Base-by-base conservation (phyloP, 148 eudicot genomes). In the Cornus kousa region DNA sequence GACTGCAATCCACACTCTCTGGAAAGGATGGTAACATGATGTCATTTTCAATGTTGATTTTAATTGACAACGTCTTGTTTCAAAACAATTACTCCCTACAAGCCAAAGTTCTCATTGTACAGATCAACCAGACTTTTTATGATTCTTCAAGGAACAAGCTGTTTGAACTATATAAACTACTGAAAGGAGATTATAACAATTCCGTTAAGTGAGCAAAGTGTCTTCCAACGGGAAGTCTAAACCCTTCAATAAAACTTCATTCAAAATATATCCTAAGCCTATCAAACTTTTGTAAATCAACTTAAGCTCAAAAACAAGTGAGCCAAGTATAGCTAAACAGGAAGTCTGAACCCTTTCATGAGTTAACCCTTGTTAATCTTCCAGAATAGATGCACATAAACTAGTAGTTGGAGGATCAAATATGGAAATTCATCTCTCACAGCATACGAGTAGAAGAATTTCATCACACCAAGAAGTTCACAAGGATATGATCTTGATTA, bases 1-100 rank as follows among this genome's bases (percentile, higher is more conserved):
- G 83, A 80, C 79, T 87, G 93, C 92, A 95, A 85, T 57, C 99
- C 98, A 72, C 75, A 89, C 70, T 91, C 98, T 85, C 99, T 95
- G 89, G 79, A 83, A 40, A 83, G 43, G 74, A 72, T 35, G 10
- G 39, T 33, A 12, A 72, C 9, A 72, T 40, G 46, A 62, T 74
- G 9, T 70, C 68, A 68, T 68, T 74, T 40, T 73, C 20, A 57
- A 74, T 5, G 22, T 33, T 16, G 10, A 17, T 20, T 37, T 13
- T 60, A 5, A 31, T 39, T 5, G 14, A 10, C 14, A 68, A 11
- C 10, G 17, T 48, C 10, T 74, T 53, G 7, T 9, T 23, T 71
- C 35, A 11, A 3, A 39, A 40, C 14, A 67, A 67, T 73, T 68
- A 67, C 0, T 23, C 37, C 72, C 73, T 13, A 50, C 2, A 10